Evolutionary conservation across 805 yeast genomes (phyloP).

Genomic region (Sungouiozyma intestinalis): DNA sequence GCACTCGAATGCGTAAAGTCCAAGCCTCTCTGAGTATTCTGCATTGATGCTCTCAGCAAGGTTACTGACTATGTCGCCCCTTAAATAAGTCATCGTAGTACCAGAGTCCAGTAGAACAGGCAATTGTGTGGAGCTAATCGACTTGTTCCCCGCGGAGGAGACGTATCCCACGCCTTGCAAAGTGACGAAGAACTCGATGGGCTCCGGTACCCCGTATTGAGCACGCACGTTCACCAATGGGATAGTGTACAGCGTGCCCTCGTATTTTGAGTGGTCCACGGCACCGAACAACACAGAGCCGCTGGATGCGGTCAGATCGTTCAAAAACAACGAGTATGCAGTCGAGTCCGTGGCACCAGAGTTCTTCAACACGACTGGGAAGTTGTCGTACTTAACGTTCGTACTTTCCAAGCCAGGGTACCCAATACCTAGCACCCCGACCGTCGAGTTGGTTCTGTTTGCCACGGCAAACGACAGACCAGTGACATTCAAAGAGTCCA

Average conservation of each 20-base stretch:
- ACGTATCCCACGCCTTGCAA: conserved; percentile 21
- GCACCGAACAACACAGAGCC: conserved; percentile 41
- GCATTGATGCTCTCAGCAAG: conserved; percentile 36
- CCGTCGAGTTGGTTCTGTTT: conserved; percentile 28
- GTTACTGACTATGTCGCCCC: conserved; percentile 27
- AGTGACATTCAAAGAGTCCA: conserved; percentile 42
- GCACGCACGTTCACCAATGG: conserved; percentile 21
- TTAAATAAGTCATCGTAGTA: conserved; percentile 37
- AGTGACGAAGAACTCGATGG: conserved; percentile 27
- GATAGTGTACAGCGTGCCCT: conserved; percentile 26
- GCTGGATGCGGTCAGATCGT: conserved; percentile 29
- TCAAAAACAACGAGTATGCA: conserved; percentile 37
- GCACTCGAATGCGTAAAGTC: conserved; percentile 40
- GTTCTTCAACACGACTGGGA: conserved; percentile 13
- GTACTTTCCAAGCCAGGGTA: conserved; percentile 58
- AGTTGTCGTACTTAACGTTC: conserved; percentile 14
- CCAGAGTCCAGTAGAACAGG: conserved; percentile 39
- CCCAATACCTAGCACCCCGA: conserved; percentile 42
- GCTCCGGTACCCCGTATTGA: conserved; percentile 9
- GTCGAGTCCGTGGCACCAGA: conserved; percentile 35
- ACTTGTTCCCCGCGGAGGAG: conserved; percentile 9
- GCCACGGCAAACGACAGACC: conserved; percentile 25
- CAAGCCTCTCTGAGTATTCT: conserved; percentile 30
- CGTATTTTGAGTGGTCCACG: conserved; percentile 32
- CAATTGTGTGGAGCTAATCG: conserved; percentile 17